Base-by-base conservation (phyloP, 2,329 filamentous ascomycete species). In the Curvularia lunata region DNA sequence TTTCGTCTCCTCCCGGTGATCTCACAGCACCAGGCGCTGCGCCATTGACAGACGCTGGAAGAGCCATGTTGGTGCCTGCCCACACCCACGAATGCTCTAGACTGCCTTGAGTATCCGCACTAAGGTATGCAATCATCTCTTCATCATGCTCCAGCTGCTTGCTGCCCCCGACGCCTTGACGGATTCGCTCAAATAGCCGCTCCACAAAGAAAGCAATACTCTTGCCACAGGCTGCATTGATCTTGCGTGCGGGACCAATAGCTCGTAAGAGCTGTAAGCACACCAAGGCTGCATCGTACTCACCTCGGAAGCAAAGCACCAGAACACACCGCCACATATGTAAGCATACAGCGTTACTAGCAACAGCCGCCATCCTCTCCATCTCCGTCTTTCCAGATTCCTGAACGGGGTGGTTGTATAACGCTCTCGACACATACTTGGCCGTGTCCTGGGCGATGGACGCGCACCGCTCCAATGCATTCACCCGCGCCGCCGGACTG, bases 241-340 rank as follows among this genome's bases (percentile, higher is more conserved):
- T 84, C 42, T 89, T 87, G 47, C 91, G 85, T 16, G 85, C 80
- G n/a, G 87, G 83, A 27, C 89, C 88, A 54, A 97, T 88, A 1
- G 86, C 85, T 1, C 87, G 84, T 10, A 90, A 85, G 0, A 89
- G 87, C 53, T 90, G 86, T 10, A 94, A 83, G 65, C 93, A 92
- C 2, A 86, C 85, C 10, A 88, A 77, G 0, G 94, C 93, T 2
- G 88, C 84, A 4, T 89, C 85, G 70, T 89, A 90, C 50, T 91
- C 88, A 41, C 88, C 88, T 1, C 86, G 85, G 50, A 96, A 86
- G 21, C 94, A 85, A 4, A 97, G 81, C 55, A 97, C 87, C 0
- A 98, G 83, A 1, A 90, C 84, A 70, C 90, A 96, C 21, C 94
- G 89, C 86, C 96, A 97, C 43, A 97, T 83, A 73, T 98, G 95